Evolutionary conservation across 257 asterid genomes (phyloP), one percentile per base, ranked within the genome.

Genomic region (Craterostigma plantagineum): DNA sequence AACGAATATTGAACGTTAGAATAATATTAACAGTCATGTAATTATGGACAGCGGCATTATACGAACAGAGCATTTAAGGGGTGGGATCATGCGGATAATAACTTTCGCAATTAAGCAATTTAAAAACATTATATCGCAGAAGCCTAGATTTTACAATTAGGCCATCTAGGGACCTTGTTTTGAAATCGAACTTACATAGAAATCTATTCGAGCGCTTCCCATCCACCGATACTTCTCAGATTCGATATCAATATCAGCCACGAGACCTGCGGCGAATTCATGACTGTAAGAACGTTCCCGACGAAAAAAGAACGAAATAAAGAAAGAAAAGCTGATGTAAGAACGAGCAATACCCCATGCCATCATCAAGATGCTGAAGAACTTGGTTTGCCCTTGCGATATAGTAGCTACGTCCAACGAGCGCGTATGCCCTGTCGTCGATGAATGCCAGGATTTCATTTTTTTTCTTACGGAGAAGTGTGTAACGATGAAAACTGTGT

Each of bases 191-290:
- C 97, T 75, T 66, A 86, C 97, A 52, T 86, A 81, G 70, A 86
- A 69, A 71, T 79, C 95, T 48, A 90, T 55, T 11, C 99, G 95
- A 46, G 81, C 77, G 67, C 95, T 75, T 45, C 99, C 99, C 99
- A 90, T 79, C 95, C 99, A 90, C 68, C 99, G 63, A 63, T 83
- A 83, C 57, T 75, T 79, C 84, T 83, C 95, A 15, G 95, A 90
- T 73, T 90, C 99, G 4, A 90, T 90, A 50, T 90, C 99, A 42
- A 83, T 79, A 57, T 90, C 99, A 54, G 94, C 99, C 56, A 90
- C 72, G 45, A 83, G 91, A 61, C 52, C 52, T 48, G 42, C 52
- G 34, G 4, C 30, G 6, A 2, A 2, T 23, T 23, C 30, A 23
- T 6, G 30, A 23, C 4, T 23, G 2, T 23, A 23, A 23, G 30